These are phyloP conservation scores for Quercus rubra DNA, from an alignment of 306 rosid species.

Conservation along the genomic window DNA sequence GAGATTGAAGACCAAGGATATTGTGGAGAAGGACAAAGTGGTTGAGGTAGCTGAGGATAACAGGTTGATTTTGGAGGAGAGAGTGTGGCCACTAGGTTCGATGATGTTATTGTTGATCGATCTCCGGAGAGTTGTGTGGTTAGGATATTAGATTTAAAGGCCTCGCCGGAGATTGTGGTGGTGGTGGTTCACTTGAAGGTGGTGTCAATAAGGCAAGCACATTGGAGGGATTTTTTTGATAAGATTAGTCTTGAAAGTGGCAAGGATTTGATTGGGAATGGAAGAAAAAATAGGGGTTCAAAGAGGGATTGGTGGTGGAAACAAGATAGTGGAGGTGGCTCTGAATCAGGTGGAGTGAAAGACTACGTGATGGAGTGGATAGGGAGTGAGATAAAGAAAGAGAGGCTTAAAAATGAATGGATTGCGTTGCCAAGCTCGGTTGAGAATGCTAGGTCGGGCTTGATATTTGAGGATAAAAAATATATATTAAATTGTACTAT, in stretches of 20 bases:
- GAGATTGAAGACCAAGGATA: constrained; percentile 39
- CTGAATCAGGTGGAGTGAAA: constrained; percentile 33
- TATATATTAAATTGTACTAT: too few species aligned
- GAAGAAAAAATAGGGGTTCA: constrained; percentile 33
- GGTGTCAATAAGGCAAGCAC: too few species aligned
- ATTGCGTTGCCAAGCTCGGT: neutral
- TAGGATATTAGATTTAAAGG: too few species aligned
- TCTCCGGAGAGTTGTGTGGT: too few species aligned
- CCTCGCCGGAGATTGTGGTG: neutral
- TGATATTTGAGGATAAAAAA: too few species aligned
- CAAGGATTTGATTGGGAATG: constrained; percentile 35
- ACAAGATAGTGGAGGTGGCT: constrained; percentile 43
- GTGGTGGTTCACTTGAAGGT: too few species aligned
- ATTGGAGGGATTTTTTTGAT: constrained; percentile 5
- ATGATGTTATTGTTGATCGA: too few species aligned
- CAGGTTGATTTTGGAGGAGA: constrained; percentile 29
- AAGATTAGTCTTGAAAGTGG: too few species aligned
- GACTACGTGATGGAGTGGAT: constrained; percentile 91
- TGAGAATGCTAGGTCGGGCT: too few species aligned
- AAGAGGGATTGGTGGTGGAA: constrained; percentile 74
- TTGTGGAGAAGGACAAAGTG: constrained; percentile 9
- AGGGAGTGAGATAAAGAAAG: constrained; percentile 65
- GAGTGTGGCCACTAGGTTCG: too few species aligned
- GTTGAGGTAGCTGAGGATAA: constrained; percentile 23
- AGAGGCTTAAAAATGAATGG: constrained; percentile 41